phyloP scores from a whole-genome alignment of 2,329 filamentous ascomycete species.

The Aspergillus sp. region DNA sequence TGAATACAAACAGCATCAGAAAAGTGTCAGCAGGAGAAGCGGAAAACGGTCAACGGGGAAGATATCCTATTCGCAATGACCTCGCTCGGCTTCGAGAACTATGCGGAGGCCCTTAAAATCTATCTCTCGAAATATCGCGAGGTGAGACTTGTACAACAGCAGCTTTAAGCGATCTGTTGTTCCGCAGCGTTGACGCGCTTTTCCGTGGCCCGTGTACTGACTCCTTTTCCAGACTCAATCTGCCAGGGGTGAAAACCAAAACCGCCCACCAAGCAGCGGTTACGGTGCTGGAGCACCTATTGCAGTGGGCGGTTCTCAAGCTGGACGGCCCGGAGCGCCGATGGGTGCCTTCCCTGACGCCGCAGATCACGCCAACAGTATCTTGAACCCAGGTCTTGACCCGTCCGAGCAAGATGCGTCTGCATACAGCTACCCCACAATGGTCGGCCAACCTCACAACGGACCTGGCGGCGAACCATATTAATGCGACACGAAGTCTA shows the following conservation, averaged over 20 bases:
- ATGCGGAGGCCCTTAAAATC: constrained; percentile 94
- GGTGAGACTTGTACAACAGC: constrained; percentile 55
- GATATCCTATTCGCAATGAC: constrained; percentile 99
- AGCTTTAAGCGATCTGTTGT: constrained; percentile 1
- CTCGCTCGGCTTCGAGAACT: constrained; percentile 96
- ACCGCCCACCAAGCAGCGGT: constrained; percentile 44
- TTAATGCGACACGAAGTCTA: constrained; percentile 13
- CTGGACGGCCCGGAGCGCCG: constrained; percentile 22
- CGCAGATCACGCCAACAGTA: constrained; percentile 34
- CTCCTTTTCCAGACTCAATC: constrained; percentile 61
- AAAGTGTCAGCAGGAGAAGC: constrained; percentile 98
- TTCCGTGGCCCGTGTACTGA: too few species aligned
- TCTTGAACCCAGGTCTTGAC: constrained; percentile 37
- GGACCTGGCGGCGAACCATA: constrained; percentile 39
- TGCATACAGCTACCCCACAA: constrained; percentile 38
- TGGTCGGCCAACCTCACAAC: constrained; percentile 39
- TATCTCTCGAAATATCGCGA: constrained; percentile 96
- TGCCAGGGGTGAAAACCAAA: constrained; percentile 58
- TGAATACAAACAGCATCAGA: constrained; percentile 65
- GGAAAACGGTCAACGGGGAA: constrained; percentile 97
- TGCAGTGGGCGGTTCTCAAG: constrained; percentile 18
- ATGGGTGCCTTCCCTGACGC: constrained; percentile 29
- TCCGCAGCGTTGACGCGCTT: too few species aligned
- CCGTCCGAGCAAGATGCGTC: constrained; percentile 36
- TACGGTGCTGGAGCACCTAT: constrained; percentile 33